Conservation (phyloP, 78 protist species). For the Dictyostelium intermedium region DNA sequence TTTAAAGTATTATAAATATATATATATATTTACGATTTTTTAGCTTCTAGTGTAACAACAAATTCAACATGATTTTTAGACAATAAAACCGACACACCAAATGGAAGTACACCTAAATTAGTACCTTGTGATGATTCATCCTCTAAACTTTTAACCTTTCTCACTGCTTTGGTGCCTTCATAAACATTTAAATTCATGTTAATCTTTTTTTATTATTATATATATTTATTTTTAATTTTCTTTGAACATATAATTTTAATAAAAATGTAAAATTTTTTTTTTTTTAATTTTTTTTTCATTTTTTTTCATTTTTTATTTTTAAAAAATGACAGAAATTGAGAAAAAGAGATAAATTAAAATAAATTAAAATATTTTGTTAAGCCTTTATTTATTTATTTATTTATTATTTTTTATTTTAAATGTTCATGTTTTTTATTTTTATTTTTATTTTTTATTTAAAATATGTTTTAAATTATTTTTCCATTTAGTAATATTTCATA, state of each 20-base stretch:
- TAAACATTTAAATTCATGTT: conserved; percentile 50
- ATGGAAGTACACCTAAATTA: conserved; percentile 59
- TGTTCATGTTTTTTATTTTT: too few relatives aligned
- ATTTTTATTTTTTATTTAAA: too few relatives aligned
- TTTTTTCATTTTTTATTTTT: not conserved
- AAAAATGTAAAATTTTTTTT: not conserved
- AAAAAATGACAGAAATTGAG: too few relatives aligned
- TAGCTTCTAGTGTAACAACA: conserved; percentile 52
- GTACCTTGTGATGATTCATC: conserved; percentile 5
- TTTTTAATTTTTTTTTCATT: not conserved
- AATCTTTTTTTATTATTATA: not conserved
- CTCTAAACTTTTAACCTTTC: conserved; percentile 56
- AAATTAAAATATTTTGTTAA: too few relatives aligned
- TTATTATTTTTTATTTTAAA: too few relatives aligned
- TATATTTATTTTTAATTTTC: not conserved
- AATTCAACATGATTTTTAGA: conserved; percentile 60
- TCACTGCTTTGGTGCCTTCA: conserved; percentile 53
- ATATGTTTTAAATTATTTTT: too few relatives aligned
- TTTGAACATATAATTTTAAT: not conserved
- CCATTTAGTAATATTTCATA: too few relatives aligned
- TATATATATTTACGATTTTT: not conserved
- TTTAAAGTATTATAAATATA: too few relatives aligned
- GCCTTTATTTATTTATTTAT: too few relatives aligned
- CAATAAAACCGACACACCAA: conserved; percentile 49
- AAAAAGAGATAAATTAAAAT: too few relatives aligned